Evolutionary conservation across 2,329 filamentous ascomycete genomes (phyloP), one percentile per base, ranked within the genome.

Genomic region (Cercospora sp.): DNA sequence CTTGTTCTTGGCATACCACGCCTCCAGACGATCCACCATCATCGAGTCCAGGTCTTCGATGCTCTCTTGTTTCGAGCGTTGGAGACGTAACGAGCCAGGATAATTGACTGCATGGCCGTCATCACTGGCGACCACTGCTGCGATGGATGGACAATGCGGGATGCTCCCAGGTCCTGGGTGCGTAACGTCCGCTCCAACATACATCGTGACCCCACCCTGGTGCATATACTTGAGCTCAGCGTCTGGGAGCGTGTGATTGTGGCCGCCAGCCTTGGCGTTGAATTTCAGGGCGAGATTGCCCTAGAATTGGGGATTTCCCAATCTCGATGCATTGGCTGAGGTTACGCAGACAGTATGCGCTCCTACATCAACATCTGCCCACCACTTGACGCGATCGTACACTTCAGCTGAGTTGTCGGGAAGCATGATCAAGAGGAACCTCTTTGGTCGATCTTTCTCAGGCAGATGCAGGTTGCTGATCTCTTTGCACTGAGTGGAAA

Each of bases 151-250:
- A 21, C 55, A 62, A 12, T 57, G 43, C 1, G 40, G 13, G 1
- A 76, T n/a, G 3, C 75, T 63, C 0, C 64, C 69, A 0, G 67
- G 45, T 0, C 73, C 71, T 0, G 81, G 79, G 67, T 84, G 82
- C 0, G 79, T 80, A 0, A 82, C 78, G 66, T 84, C 82, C 0
- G 78, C 78, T 0, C 81, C 81, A 5, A 82, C 72, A 3, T 81
- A 67, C 71, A 82, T 78, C 0, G 65, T 68, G 3, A 74, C 24
- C 0, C 34, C 61, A 1, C 32, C 7, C 1, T 12, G 0, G 18
- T 53, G 45, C 24, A 63, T 49, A 2, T 7, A 18, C 7, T 40
- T 8, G 30, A 63, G 61, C 10, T 32, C 26, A 0, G 10, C 1
- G 1, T 37, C 28, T 1, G 12, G 16, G 0, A 63, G 49, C 0